phyloP scores from a whole-genome alignment of 257 asterid genomes.

The Lithospermum erythrorhizon region DNA sequence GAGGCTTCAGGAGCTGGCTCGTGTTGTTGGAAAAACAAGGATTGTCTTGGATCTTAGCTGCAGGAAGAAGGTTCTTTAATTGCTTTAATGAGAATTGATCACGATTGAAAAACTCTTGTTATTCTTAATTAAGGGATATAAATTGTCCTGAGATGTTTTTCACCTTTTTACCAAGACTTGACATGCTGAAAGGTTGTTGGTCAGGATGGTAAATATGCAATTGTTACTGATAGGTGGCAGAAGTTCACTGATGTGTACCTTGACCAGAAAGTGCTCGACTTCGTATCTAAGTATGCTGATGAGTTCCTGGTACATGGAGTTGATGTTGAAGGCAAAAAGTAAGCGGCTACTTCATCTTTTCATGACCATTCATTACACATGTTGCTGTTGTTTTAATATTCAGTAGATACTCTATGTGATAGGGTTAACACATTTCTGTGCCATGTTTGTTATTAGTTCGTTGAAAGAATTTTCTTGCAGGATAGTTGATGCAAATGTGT shows the following conservation, averaged over 20 bases:
- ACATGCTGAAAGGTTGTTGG: not conserved
- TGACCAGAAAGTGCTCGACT: slow-evolving; percentile 48
- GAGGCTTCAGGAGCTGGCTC: slow-evolving; percentile 71
- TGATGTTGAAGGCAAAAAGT: slow-evolving; percentile 98
- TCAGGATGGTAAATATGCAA: slow-evolving; percentile 68
- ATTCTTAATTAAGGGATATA: not conserved
- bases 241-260: slow-evolving; percentile 80
- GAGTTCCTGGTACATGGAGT: slow-evolving; percentile 98
- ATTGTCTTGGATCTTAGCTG: slow-evolving; percentile 94
- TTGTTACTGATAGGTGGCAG: slow-evolving; percentile 98
- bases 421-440: no score
- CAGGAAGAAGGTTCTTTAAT: slow-evolving; percentile 65
- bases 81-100: slow-evolving; percentile 6
- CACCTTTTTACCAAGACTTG: not conserved
- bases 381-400: not conserved
- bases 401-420: not conserved
- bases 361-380: not conserved
- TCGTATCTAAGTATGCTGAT: slow-evolving; percentile 68
- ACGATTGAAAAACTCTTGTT: not conserved
- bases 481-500: no score
- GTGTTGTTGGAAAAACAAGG: slow-evolving; percentile 62
- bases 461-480: no score
- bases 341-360: slow-evolving; percentile 13
- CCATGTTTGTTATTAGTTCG: no score
- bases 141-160: not conserved